Evolutionary conservation across 495 filamentous ascomycete species (phyloP).

Genomic region (Jackrogersella multiformis): DNA sequence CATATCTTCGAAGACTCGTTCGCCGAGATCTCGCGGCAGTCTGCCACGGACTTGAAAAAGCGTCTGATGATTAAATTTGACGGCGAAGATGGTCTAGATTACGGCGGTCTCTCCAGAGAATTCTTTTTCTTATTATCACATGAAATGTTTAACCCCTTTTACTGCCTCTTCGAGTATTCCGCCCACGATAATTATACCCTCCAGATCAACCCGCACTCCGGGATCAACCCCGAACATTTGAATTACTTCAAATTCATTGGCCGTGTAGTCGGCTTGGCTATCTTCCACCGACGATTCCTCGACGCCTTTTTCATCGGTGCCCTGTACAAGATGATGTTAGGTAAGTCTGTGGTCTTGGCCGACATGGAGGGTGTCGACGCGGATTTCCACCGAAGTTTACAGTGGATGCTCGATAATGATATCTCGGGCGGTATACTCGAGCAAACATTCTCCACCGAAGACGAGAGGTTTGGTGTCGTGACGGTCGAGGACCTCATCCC

Average conservation of each 20-base stretch:
- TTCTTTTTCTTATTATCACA: constrained; percentile 99
- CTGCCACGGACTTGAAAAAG: constrained; percentile 96
- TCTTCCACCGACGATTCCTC: constrained; percentile 97
- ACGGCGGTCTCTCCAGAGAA: constrained; percentile 97
- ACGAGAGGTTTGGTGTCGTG: constrained; percentile 95
- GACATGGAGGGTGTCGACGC: constrained; percentile 99
- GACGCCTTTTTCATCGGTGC: constrained; percentile 99
- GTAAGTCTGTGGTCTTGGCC: constrained; percentile 87
- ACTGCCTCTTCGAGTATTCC: constrained; percentile 99
- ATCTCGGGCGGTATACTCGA: constrained; percentile 89
- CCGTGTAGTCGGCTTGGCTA: constrained; percentile 94
- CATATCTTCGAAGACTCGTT: constrained; percentile 99
- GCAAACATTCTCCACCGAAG: constrained; percentile 93
- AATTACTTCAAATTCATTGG: constrained; percentile 99
- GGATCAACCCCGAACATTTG: constrained; percentile 98
- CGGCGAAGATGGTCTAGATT: constrained; percentile 97
- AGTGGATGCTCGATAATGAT: constrained; percentile 98
- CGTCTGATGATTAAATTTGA: constrained; percentile 99
- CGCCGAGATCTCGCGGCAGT: constrained; percentile 96
- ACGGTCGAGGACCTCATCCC: constrained; percentile 93
- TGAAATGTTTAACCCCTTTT: constrained; percentile 99
- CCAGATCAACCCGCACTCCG: constrained; percentile 99
- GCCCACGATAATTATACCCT: constrained; percentile 99
- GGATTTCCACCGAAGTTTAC: constrained; percentile 92
- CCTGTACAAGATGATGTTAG: constrained; percentile 99